Conservation (phyloP, 441 rosid genomes). For the Adansonia rubrostipa region DNA sequence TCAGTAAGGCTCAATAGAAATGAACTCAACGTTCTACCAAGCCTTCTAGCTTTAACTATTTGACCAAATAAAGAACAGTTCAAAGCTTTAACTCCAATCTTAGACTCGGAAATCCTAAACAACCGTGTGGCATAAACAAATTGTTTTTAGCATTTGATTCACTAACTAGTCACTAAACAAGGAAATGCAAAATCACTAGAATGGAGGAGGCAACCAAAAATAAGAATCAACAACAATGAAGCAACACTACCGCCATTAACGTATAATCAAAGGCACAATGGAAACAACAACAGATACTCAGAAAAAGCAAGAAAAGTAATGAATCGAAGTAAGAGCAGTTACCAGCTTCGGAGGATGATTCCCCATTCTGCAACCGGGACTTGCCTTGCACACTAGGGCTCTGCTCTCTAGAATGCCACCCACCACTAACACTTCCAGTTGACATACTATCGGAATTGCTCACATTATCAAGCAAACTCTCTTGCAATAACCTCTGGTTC, state of each 20-base stretch:
- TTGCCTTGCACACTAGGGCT: conserved; percentile 63
- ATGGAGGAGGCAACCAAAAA: neutral
- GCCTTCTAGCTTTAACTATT: neutral
- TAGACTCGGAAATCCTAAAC: conserved; percentile 13
- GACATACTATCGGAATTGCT: conserved; percentile 50
- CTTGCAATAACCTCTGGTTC: conserved; percentile 51
- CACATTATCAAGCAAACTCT: conserved; percentile 46
- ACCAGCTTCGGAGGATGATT: conserved; percentile 19
- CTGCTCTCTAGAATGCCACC: conserved; percentile 49
- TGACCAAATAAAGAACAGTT: conserved; percentile 7
- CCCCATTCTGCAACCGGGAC: conserved; percentile 56
- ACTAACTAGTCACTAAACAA: neutral
- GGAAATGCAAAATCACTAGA: conserved; percentile 2
- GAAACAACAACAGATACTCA: neutral
- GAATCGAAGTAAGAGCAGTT: neutral
- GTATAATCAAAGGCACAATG: neutral
- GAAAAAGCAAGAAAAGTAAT: neutral
- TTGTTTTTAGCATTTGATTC: neutral
- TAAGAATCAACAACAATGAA: neutral
- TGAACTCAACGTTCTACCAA: neutral
- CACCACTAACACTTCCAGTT: conserved; percentile 46
- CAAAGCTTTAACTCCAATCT: neutral
- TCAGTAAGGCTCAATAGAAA: too few species aligned
- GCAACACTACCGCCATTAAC: conserved; percentile 1
- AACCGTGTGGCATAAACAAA: conserved; percentile 7